Percentiles rank a stretch among this genome's conserved stretches.
These are phyloP conservation scores for Linderniella brevidens DNA, from an alignment of 257 asterid genomes.

Conservation along the genomic window DNA sequence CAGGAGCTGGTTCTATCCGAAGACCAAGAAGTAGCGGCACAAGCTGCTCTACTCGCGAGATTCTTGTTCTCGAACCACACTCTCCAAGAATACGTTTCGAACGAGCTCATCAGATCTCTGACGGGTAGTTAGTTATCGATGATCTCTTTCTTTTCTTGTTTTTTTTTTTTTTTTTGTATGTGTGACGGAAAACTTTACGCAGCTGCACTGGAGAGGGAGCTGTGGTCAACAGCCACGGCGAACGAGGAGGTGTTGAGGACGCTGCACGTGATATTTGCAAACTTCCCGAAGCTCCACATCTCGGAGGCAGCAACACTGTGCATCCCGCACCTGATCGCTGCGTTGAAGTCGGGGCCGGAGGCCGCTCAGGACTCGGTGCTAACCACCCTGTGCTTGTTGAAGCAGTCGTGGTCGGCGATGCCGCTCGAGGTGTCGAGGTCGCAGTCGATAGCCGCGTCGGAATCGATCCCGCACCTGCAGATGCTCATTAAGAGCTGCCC, in stretches of 20 bases:
- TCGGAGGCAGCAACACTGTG: constrained; percentile 93
- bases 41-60: constrained; percentile 89
- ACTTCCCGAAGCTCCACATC: constrained; percentile 87
- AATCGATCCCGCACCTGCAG: constrained; percentile 79
- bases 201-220: constrained; percentile 92
- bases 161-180: constrained; percentile 1
- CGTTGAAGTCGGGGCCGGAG: constrained; percentile 88
- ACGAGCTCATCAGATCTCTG: constrained; percentile 95
- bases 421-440: constrained; percentile 95
- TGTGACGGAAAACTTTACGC: constrained; percentile 9
- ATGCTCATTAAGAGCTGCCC: constrained; percentile 91
- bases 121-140: constrained; percentile 37
- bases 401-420: constrained; percentile 99
- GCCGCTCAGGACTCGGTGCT: constrained; percentile 97
- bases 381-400: constrained; percentile 74
- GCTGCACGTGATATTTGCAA: constrained; percentile 73
- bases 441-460: constrained; percentile 94
- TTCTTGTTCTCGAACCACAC: constrained; percentile 88
- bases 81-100: constrained; percentile 95
- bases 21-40: constrained; percentile 83
- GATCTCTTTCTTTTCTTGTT: too few relatives aligned
- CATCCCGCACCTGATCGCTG: constrained; percentile 84
- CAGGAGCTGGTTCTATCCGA: constrained; percentile 85
- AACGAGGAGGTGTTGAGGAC: constrained; percentile 88
- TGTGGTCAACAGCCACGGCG: constrained; percentile 87